Evolutionary conservation across 179 eudicot genomes (phyloP).

Genomic region (Drosera spatulata): DNA sequence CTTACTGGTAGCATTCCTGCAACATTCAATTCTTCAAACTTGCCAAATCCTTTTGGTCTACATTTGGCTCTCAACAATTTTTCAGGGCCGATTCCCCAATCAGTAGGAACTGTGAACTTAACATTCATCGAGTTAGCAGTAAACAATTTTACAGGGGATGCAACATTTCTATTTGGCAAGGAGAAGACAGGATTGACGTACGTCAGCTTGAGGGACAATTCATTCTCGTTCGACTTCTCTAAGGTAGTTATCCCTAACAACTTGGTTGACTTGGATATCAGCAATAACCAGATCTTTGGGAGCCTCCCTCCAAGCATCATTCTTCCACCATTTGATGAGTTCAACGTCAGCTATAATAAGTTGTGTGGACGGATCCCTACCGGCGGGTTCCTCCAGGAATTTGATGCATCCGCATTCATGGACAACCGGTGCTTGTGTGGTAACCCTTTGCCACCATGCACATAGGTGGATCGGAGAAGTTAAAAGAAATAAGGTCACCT

Average conservation of each 20-base stretch:
- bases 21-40: constrained; percentile 7
- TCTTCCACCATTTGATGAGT: background rate
- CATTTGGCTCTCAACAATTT: background rate
- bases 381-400: background rate
- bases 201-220: background rate
- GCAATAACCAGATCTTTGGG: constrained; percentile 3
- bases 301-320: constrained; percentile 3
- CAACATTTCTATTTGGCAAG: constrained; percentile 7
- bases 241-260: background rate
- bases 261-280: background rate
- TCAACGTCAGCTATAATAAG: background rate
- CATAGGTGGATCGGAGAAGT: background rate
- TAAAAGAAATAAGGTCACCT: no score
- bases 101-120: background rate
- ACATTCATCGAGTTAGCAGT: background rate
- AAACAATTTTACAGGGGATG: background rate
- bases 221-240: background rate
- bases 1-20: constrained; percentile 2
- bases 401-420: background rate
- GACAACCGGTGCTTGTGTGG: constrained; percentile 12
- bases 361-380: background rate
- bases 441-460: constrained; percentile 8
- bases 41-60: background rate
- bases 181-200: constrained; percentile 19
- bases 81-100: background rate